phyloP scores from a whole-genome alignment of 1,284 basidiomycete species.

The Heterobasidion occidentale region DNA sequence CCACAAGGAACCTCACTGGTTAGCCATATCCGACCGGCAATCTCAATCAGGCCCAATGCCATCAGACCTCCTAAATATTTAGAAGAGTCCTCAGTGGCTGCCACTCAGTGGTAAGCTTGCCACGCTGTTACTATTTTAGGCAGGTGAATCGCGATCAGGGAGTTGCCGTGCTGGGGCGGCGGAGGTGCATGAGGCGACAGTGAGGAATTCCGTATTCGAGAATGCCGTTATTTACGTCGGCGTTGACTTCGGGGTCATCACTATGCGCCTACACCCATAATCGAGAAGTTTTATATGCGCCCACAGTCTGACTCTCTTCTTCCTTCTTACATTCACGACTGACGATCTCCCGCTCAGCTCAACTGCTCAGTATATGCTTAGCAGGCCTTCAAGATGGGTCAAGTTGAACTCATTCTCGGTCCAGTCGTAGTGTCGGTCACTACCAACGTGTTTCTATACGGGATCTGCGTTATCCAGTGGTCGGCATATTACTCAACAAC shows the following conservation, averaged over 20 bases:
- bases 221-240: not conserved
- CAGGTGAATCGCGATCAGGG: not conserved
- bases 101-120: too few species aligned
- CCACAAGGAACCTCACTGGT: too few species aligned
- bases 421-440: not conserved
- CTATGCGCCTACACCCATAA: too few species aligned
- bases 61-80: too few species aligned
- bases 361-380: not conserved
- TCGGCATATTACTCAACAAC: not conserved
- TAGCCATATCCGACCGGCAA: too few species aligned
- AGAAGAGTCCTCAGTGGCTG: too few species aligned
- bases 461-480: not conserved
- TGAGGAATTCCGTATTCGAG: not conserved
- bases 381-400: not conserved
- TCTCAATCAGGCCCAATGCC: too few species aligned
- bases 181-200: not conserved
- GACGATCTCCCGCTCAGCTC: not conserved
- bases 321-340: not conserved
- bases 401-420: not conserved
- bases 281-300: not conserved
- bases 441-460: constrained; percentile 2
- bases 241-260: too few species aligned
- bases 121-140: too few species aligned
- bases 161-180: not conserved
- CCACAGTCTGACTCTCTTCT: not conserved